Evolutionary conservation across 257 asterid genomes (phyloP).

Genomic region (Rauvolfia tetraphylla): DNA sequence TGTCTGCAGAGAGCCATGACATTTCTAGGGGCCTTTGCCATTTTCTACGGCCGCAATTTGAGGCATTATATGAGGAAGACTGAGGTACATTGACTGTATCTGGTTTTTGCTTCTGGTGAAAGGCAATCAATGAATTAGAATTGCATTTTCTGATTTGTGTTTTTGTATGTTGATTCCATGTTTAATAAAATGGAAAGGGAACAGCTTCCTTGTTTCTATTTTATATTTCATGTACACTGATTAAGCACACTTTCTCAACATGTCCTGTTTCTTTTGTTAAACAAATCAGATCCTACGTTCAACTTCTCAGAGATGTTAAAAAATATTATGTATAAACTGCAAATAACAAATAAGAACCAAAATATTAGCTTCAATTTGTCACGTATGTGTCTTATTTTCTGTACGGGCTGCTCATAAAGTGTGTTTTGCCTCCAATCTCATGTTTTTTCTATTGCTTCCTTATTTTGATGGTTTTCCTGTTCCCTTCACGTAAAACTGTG

Average conservation of each 20-base stretch:
- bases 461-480: background rate
- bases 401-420: background rate
- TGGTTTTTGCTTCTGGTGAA: slow-evolving; percentile 10
- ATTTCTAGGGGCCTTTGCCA: slow-evolving; percentile 71
- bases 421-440: background rate
- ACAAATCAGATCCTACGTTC: background rate
- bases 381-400: background rate
- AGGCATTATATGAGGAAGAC: slow-evolving; percentile 71
- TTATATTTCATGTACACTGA: background rate
- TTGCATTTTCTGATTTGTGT: slow-evolving; percentile 10
- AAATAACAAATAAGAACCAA: background rate
- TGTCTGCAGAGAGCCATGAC: slow-evolving; percentile 66
- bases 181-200: background rate
- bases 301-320: background rate
- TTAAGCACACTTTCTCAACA: background rate
- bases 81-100: slow-evolving; percentile 46
- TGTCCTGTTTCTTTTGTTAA: background rate
- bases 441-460: background rate
- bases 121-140: background rate
- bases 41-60: slow-evolving; percentile 79
- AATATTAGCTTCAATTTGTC: background rate
- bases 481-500: background rate
- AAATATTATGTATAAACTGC: background rate
- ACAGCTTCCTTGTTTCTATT: background rate
- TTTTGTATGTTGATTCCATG: slow-evolving; percentile 4